A percentile compares a stretch with the other conserved stretches of the same genome.
Conservation (phyloP, 148 eudicot genomes). For the Rhododendron mucronatum region DNA sequence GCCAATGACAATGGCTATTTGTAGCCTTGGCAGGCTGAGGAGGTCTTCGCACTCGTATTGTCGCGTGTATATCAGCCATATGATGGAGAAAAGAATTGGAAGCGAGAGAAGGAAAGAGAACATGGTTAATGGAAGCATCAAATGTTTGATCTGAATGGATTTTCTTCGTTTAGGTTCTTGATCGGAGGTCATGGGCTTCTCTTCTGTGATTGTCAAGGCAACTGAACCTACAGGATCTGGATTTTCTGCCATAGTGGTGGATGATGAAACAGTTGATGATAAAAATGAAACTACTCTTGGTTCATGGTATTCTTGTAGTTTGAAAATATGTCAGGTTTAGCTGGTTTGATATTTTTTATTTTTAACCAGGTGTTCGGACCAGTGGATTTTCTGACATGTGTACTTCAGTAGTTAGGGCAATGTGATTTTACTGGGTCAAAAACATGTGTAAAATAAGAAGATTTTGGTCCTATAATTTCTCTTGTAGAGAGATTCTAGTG, state of each 20-base stretch:
- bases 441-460: not conserved
- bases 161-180: not conserved
- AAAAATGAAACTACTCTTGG: not conserved
- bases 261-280: not conserved
- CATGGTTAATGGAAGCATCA: conserved; percentile 10
- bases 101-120: conserved; percentile 31
- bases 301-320: not conserved
- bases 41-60: conserved; percentile 34
- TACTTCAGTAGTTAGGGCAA: not conserved
- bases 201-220: conserved; percentile 8
- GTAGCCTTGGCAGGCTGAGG: conserved; percentile 15
- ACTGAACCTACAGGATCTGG: not conserved
- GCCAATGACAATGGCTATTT: conserved; percentile 16
- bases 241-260: not conserved
- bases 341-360: not conserved
- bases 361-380: not conserved
- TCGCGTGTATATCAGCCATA: conserved; percentile 29
- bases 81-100: conserved; percentile 18
- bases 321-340: not conserved
- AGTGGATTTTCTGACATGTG: not conserved
- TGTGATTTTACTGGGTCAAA: not conserved
- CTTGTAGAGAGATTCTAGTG: not conserved
- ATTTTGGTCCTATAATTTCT: not conserved
- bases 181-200: not conserved
- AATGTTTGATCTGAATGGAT: not conserved